Percentiles rank a stretch among this genome's conserved stretches.
Evolutionary conservation across 2,329 filamentous ascomycete genomes (phyloP).

Genomic region (Pseudogymnoascus sp.): DNA sequence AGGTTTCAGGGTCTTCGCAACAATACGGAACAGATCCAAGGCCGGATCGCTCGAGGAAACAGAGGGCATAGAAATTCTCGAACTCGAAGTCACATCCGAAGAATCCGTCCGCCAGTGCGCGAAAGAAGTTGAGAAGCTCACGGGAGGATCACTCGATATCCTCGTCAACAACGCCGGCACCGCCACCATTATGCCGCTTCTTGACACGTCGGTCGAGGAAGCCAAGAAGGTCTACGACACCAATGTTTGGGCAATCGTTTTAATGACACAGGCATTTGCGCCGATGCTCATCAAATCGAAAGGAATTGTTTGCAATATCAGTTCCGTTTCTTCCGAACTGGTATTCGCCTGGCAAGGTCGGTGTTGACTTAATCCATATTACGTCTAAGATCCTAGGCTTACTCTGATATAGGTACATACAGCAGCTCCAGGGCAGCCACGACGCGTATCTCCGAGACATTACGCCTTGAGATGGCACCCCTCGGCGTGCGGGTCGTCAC

Average conservation of each 20-base stretch:
- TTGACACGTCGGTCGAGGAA: constrained; percentile 24
- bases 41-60: constrained; percentile 21
- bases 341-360: constrained; percentile 10
- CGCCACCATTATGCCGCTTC: constrained; percentile 26
- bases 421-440: constrained; percentile 18
- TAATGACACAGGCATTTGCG: constrained; percentile 19
- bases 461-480: constrained; percentile 16
- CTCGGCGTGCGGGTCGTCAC: constrained; percentile 19
- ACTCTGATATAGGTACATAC: constrained; percentile 11
- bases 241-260: constrained; percentile 18
- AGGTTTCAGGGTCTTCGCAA: constrained; percentile 35
- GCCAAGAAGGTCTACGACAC: constrained; percentile 27
- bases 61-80: constrained; percentile 26
- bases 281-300: constrained; percentile 30
- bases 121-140: constrained; percentile 22
- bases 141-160: constrained; percentile 29
- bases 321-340: constrained; percentile 10
- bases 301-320: constrained; percentile 35
- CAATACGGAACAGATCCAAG: constrained; percentile 30
- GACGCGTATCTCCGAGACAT: constrained; percentile 16
- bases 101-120: constrained; percentile 13
- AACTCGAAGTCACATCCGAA: constrained; percentile 31
- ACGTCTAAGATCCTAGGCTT: not conserved
- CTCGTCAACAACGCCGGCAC: constrained; percentile 38
- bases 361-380: not conserved